Evolutionary conservation across 2,329 filamentous ascomycete species (phyloP), one percentile per base, ranked within the genome.

Genomic region (Apiospora kogelbergensis): DNA sequence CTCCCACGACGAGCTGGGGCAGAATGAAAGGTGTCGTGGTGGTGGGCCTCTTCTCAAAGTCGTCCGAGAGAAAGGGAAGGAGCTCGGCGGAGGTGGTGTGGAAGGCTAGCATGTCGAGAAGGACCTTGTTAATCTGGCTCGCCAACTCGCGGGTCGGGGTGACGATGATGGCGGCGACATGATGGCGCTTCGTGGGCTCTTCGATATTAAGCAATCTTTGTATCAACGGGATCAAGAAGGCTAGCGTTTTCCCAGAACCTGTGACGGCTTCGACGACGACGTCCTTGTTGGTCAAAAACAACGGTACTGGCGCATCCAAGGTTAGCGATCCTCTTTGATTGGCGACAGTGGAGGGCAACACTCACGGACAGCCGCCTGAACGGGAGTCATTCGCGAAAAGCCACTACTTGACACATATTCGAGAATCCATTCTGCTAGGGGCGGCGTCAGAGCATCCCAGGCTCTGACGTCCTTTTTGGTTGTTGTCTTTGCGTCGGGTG

Each of bases 111-210:
- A 99, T 82, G 0, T 90, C 92, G 1, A 89, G 77, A 6, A 98
- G 85, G 1, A 98, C 94, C 65, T 91, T 87, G 77, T 97, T 89
- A 67, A 98, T 98, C 79, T 99, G 96, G 1, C 89, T 90, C 1
- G 96, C 95, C 66, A 99, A 86, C 81, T 99, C 96, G 80, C 96
- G 90, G 1, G 94, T 99, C 0, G 96, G 96, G 20, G 95, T 95
- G 70, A 99, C 90, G 74, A 99, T 90, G 72, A 99, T 96, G 72
- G 93, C 94, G 70, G 91, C 93, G 70, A 99, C 88, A 78, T 98
- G 93, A 79, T 97, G 92, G 76, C 92, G 94, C 81, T 96, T 97
- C 42, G 94, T 90, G 2, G 94, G 92, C 70, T 95, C 93, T 70
- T 94, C 91, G 37, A 93, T 82, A 72, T 92, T 90, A 70, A 98